Base-by-base conservation (phyloP, 805 yeast genomes). In the Candida suzukii region DNA sequence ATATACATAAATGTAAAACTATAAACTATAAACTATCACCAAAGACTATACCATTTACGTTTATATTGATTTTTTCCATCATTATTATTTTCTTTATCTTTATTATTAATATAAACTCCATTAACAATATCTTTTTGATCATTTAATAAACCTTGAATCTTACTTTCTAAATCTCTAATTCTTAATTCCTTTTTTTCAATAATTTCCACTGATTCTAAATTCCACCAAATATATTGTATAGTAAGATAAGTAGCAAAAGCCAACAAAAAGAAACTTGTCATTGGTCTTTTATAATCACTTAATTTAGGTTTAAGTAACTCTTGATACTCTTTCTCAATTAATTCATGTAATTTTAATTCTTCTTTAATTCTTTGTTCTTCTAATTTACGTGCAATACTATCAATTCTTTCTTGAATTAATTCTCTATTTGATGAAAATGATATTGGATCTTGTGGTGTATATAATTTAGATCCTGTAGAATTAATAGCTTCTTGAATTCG, bases 141-240 rank as follows among this genome's bases (percentile, higher is more conserved):
- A 39, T 57, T 51, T 29, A 63, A 42, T 16, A 59, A 44, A 1
- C 21, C 33, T 41, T 63, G 64, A 4, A 63, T 50, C 29, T 47
- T 43, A 2, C 19, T 10, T 35, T 61, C 66, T 35, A 57, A 45
- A 27, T 28, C 41, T 13, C 48, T 29, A 20, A 61, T 54, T 35
- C 45, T 37, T 12, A 34, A 26, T 40, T 58, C 57, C 50, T 54
- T 50, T 1, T 41, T 45, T 13, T 45, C 34, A 24, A 61, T 41
- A 33, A 49, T 49, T 24, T 55, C 59, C 40, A 60, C 64, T 22
- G 53, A 58, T 27, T 60, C 63, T 21, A 65, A 41, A 35, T 46
- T 42, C 41, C 51, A 52, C 66, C 68, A 64, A 13, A 44, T 24
- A 41, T 59, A 63, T 36, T 63, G 66, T 10, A 61, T 43, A 7